Percentiles rank a stretch among this genome's conserved stretches.
phyloP scores from a whole-genome alignment of 2,329 filamentous ascomycete genomes.

The Exophiala sp. region DNA sequence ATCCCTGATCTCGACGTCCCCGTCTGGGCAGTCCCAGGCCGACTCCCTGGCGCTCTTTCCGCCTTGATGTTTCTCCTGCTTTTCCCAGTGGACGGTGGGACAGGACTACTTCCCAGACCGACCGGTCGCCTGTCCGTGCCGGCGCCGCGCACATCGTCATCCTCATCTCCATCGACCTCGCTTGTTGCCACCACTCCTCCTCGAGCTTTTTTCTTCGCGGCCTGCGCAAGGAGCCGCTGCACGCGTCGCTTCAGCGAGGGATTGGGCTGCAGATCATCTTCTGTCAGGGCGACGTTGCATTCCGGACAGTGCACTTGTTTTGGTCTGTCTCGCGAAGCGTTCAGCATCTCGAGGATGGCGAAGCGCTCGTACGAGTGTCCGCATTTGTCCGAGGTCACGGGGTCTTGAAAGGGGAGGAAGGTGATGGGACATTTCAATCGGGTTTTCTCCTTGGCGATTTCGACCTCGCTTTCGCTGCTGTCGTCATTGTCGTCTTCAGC shows the following conservation, averaged over 20 bases:
- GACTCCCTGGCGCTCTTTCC: not conserved
- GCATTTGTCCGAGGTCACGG: slow-evolving; percentile 48
- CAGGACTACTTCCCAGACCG: slow-evolving; percentile 21
- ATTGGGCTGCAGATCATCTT: slow-evolving; percentile 39
- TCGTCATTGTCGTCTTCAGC: not conserved
- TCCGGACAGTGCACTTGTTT: slow-evolving; percentile 36
- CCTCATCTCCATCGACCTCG: slow-evolving; percentile 21
- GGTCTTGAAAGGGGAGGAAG: slow-evolving; percentile 43
- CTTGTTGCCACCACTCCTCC: slow-evolving; percentile 26
- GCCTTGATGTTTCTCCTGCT: slow-evolving; percentile 1
- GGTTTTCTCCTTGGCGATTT: slow-evolving; percentile 44
- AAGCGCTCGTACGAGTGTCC: slow-evolving; percentile 48
- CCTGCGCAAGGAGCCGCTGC: slow-evolving; percentile 31
- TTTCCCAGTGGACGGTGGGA: not conserved
- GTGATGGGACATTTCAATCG: slow-evolving; percentile 50
- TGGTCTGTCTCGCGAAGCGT: slow-evolving; percentile 27
- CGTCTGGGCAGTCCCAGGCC: slow-evolving; percentile 8
- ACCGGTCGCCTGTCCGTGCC: slow-evolving; percentile 22
- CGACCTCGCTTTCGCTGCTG: slow-evolving; percentile 40
- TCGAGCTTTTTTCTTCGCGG: slow-evolving; percentile 7
- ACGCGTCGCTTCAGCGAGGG: slow-evolving; percentile 39
- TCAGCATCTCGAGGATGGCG: slow-evolving; percentile 46
- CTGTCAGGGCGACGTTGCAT: slow-evolving; percentile 38
- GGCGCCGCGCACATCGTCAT: slow-evolving; percentile 25
- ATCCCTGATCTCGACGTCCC: not conserved